phyloP scores from a whole-genome alignment of 345 rosid species.

The Corymbia maculata region DNA sequence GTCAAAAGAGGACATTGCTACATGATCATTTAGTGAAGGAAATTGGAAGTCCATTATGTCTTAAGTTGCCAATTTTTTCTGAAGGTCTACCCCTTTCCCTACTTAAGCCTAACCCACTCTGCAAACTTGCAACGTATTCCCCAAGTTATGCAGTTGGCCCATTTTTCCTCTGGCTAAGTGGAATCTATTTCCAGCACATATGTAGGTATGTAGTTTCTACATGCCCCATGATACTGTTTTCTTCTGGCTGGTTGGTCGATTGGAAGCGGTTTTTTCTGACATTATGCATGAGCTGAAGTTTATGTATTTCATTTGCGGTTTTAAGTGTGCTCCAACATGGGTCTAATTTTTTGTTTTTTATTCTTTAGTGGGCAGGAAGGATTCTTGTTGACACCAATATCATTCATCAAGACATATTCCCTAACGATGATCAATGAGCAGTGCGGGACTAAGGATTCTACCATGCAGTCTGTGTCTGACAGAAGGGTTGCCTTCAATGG shows the following conservation, averaged over 20 bases:
- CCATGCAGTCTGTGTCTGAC: conserved; percentile 3
- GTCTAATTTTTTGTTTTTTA: neutral
- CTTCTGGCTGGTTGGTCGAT: neutral
- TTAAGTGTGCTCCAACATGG: neutral
- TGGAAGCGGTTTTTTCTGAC: neutral
- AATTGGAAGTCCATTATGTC: neutral
- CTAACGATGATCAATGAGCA: conserved; percentile 20
- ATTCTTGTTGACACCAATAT: conserved; percentile 8
- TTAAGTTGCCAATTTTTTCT: neutral
- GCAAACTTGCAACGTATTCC: neutral
- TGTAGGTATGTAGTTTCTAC: neutral
- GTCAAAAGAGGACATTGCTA: neutral
- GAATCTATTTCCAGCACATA: neutral
- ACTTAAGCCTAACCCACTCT: neutral
- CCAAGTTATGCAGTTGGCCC: neutral
- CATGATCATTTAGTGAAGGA: neutral
- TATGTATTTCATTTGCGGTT: neutral
- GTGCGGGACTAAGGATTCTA: neutral
- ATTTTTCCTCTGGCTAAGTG: neutral
- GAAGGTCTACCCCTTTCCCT: neutral
- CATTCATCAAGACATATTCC: conserved; percentile 49
- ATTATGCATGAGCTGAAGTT: neutral
- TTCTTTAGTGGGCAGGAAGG: conserved; percentile 27
- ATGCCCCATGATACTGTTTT: neutral
- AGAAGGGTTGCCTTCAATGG: conserved; percentile 6